Percentiles rank a stretch among this genome's conserved stretches.
phyloP scores from a whole-genome alignment of 345 rosid genomes.

The Arabidopsis arenosa region DNA sequence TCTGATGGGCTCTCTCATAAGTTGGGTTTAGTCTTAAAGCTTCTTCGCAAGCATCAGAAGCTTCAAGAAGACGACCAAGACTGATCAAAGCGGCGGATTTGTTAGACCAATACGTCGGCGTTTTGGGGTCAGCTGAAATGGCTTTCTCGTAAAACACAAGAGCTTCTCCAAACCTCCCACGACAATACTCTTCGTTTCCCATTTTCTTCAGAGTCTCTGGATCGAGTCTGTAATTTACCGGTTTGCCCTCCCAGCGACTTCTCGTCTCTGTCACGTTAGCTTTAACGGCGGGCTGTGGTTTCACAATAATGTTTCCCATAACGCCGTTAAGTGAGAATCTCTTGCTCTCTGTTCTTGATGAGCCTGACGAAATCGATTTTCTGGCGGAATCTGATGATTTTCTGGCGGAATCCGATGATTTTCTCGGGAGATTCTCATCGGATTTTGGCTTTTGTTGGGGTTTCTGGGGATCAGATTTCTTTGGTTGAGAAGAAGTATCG shows the following conservation, averaged over 20 bases:
- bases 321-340: conserved; percentile 48
- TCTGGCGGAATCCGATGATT: conserved; percentile 35
- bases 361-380: conserved; percentile 53
- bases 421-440: conserved; percentile 38
- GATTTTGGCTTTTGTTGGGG: conserved; percentile 31
- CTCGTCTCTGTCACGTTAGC: conserved; percentile 39
- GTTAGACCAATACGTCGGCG: conserved; percentile 77
- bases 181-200: conserved; percentile 84
- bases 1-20: conserved; percentile 71
- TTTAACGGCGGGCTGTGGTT: conserved; percentile 47
- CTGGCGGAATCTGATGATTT: conserved; percentile 36
- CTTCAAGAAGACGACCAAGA: conserved; percentile 76
- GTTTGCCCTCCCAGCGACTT: conserved; percentile 37
- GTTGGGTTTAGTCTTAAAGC: conserved; percentile 71
- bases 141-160: conserved; percentile 76
- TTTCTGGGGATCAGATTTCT: conserved; percentile 34
- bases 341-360: conserved; percentile 41
- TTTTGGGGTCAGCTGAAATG: conserved; percentile 63
- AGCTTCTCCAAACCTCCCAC: conserved; percentile 76
- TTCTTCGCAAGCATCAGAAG: conserved; percentile 72
- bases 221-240: conserved; percentile 46
- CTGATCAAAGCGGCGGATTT: conserved; percentile 87
- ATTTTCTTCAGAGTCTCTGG: conserved; percentile 68
- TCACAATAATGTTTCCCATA: conserved; percentile 79
- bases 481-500: conserved; percentile 35